Evolutionary conservation across 169 alveolate species (phyloP).

Genomic region (Plasmodium knowlesi): DNA sequence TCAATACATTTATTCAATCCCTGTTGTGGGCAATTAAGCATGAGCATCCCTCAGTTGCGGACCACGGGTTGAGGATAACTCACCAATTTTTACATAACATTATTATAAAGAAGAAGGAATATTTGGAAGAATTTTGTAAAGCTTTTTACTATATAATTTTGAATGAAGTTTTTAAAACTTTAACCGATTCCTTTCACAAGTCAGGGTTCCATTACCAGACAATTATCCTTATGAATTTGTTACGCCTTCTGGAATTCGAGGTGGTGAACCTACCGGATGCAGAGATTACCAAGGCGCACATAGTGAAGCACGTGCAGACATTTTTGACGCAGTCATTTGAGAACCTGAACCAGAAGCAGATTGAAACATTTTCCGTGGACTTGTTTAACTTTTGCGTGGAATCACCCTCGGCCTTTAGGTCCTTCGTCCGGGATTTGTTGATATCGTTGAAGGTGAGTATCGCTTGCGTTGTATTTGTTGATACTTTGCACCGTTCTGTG

Average conservation of each 20-base stretch:
- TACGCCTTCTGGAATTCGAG: conserved; percentile 82
- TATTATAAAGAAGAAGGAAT: conserved; percentile 77
- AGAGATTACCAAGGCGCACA: conserved; percentile 77
- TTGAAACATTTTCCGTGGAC: conserved; percentile 79
- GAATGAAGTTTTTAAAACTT: conserved; percentile 89
- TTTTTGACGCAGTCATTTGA: conserved; percentile 78
- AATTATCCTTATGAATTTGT: conserved; percentile 81
- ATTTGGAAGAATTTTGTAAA: conserved; percentile 84
- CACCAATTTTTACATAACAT: conserved; percentile 82
- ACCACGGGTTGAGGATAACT: conserved; percentile 88
- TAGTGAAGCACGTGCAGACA: conserved; percentile 79
- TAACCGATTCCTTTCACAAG: conserved; percentile 93
- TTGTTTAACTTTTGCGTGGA: conserved; percentile 79
- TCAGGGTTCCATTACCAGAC: conserved; percentile 93
- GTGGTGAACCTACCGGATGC: conserved; percentile 76
- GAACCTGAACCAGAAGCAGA: conserved; percentile 80
- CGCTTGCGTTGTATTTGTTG: background rate
- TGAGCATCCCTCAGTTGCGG: conserved; percentile 93
- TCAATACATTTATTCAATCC: conserved; percentile 87
- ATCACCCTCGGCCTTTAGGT: conserved; percentile 77
- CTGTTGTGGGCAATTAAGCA: conserved; percentile 93
- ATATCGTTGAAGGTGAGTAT: conserved; percentile 76
- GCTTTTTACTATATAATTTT: conserved; percentile 87
- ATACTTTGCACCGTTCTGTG: background rate
- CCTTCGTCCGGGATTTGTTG: conserved; percentile 75